Base-by-base conservation (phyloP, 2,329 filamentous ascomycete genomes). In the Acarospora socialis region DNA sequence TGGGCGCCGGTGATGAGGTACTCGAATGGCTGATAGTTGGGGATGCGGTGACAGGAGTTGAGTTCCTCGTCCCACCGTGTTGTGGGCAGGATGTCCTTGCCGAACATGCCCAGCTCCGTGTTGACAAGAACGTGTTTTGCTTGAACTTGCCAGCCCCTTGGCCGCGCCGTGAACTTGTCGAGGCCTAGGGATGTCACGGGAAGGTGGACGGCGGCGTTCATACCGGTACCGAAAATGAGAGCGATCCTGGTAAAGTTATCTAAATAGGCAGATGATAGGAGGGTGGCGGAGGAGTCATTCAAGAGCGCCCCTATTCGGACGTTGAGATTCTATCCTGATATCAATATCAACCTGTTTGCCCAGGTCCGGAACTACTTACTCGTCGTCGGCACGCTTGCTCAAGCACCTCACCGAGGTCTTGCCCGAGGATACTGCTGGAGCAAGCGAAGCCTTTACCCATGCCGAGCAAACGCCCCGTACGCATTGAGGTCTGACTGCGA, bases 401-500 rank as follows among this genome's bases (percentile, higher is more conserved):
- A 41, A 77, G 67, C 35, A 77, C 50, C 30, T 66, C 61, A 30
- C 66, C 66, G 21, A 77, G 53, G 47, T 77, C 72, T 42, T 68
- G 59, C 18, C 70, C 70, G 22, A 70, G 55, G 3, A 70, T 63
- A 16, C 66, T 69, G 38, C 71, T 60, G 10, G 68, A 71, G 27
- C 70, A 73, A 32, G 59, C 55, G 46, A 77, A 77, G 1, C 72
- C 72, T 48, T 77, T 77, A 38, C 73, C 73, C 73, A 77, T 77
- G 10, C 61, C 60, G 32, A 73, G 58, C 13, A 77, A 53, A 26
- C 61, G 63, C 5, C 70, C 73, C 28, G 60, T 67, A 32, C 64
- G 60, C 34, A 63, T 60, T 8, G 70, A 75, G 4, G 70, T 77
- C 53, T 76, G 70, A 21, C 40, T 42, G 19, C 10, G n/a, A n/a